Evolutionary conservation across 208 protist species (phyloP).

Genomic region (Vickermania ingenoplastis): DNA sequence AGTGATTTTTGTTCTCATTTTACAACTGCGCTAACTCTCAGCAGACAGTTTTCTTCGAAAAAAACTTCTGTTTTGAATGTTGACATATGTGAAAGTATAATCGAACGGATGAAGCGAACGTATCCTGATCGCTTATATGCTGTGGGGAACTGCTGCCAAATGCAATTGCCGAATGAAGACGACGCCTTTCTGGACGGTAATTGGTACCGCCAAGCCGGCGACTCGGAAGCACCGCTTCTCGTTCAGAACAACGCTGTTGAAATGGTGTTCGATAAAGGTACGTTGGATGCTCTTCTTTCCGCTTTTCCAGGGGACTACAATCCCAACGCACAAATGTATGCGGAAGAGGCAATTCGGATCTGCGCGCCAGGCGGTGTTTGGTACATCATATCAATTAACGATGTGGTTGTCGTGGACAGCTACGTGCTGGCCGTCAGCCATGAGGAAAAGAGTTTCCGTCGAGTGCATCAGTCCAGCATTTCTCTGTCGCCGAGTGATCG

Average conservation of each 20-base stretch:
- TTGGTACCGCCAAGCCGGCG: neutral
- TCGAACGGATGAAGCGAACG: slow-evolving; percentile 11
- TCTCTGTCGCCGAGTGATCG: slow-evolving; percentile 12
- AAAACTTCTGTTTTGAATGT: slow-evolving; percentile 33
- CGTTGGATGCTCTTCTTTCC: slow-evolving; percentile 44
- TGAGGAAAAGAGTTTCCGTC: slow-evolving; percentile 16
- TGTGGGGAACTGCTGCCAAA: slow-evolving; percentile 37
- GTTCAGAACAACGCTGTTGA: slow-evolving; percentile 14
- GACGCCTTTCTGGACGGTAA: neutral
- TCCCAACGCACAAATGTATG: slow-evolving; percentile 37
- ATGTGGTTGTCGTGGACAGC: slow-evolving; percentile 26
- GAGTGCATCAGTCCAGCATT: slow-evolving; percentile 13
- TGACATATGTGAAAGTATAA: slow-evolving; percentile 41
- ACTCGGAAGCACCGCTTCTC: slow-evolving; percentile 1
- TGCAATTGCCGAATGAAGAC: slow-evolving; percentile 6
- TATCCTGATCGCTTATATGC: slow-evolving; percentile 31
- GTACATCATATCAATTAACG: slow-evolving; percentile 62
- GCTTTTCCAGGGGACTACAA: slow-evolving; percentile 49
- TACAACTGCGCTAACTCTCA: neutral
- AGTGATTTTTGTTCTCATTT: slow-evolving; percentile 48
- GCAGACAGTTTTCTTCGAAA: neutral
- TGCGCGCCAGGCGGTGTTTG: slow-evolving; percentile 21
- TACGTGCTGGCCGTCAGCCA: slow-evolving; percentile 30
- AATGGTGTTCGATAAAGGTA: slow-evolving; percentile 60
- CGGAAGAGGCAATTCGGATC: slow-evolving; percentile 19